Evolutionary conservation across 371 early-diverging fungal genomes (phyloP).

Genomic region (Mucor racemosus): DNA sequence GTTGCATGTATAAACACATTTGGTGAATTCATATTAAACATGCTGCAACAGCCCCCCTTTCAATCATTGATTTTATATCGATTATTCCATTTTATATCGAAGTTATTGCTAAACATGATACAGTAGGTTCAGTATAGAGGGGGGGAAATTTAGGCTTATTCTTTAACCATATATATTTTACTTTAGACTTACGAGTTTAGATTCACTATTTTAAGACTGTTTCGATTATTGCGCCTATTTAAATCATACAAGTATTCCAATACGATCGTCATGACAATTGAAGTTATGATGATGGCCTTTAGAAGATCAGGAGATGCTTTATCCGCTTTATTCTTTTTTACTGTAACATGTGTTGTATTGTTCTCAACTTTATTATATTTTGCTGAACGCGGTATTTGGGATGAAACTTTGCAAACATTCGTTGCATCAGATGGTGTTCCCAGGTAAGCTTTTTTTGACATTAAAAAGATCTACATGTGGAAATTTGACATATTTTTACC

Average conservation of each 20-base stretch:
- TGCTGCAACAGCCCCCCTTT: conserved; percentile 60
- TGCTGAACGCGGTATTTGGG: conserved; percentile 87
- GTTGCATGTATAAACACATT: background rate
- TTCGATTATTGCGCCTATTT: conserved; percentile 81
- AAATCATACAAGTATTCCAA: conserved; percentile 83
- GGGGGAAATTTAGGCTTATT: background rate
- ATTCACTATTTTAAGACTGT: conserved; percentile 80
- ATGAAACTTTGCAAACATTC: conserved; percentile 73
- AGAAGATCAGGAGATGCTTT: conserved; percentile 81
- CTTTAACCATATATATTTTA: background rate
- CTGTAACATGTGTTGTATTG: conserved; percentile 72
- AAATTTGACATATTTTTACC: background rate
- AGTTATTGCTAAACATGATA: conserved; percentile 69
- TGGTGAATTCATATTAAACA: background rate
- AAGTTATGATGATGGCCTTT: conserved; percentile 85
- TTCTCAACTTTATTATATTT: conserved; percentile 85
- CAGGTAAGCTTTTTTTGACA: conserved; percentile 42
- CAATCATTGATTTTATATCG: conserved; percentile 80
- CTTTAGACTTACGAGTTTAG: conserved; percentile 79
- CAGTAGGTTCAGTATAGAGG: conserved; percentile 47
- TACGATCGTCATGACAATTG: conserved; percentile 76
- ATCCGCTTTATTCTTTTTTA: conserved; percentile 77
- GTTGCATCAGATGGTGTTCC: conserved; percentile 64
- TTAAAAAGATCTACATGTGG: background rate
- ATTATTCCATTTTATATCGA: conserved; percentile 85